Evolutionary conservation across 2,329 filamentous ascomycete species (phyloP).

Genomic region (Zalaria sp.): DNA sequence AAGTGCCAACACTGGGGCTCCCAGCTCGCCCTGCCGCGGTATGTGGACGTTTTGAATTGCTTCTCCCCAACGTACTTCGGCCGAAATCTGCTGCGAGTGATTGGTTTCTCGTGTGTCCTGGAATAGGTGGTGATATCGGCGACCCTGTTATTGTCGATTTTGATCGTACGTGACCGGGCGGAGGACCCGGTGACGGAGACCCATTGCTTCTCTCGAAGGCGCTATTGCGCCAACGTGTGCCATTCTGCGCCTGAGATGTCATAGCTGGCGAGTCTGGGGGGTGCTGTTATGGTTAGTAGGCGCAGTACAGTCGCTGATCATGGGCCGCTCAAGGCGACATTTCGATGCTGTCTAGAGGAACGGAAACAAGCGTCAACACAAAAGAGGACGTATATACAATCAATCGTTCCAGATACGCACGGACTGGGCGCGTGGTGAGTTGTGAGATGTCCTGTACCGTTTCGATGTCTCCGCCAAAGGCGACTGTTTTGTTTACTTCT

Average conservation of each 20-base stretch:
- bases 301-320: background rate
- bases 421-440: background rate
- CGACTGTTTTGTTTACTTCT: no score
- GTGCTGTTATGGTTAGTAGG: constrained; percentile 5
- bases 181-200: constrained; percentile 51
- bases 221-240: constrained; percentile 63
- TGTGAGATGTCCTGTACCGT: background rate
- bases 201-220: constrained; percentile 54
- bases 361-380: background rate
- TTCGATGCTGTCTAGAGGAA: background rate
- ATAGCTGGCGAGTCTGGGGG: constrained; percentile 18
- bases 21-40: constrained; percentile 1
- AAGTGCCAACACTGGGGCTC: constrained; percentile 50
- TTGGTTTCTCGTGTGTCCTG: constrained; percentile 52
- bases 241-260: constrained; percentile 43
- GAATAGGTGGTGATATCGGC: constrained; percentile 31
- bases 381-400: background rate
- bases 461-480: no score
- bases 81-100: constrained; percentile 42
- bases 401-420: background rate
- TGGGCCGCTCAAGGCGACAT: constrained; percentile 2
- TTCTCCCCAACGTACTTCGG: constrained; percentile 10
- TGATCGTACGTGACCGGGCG: constrained; percentile 41
- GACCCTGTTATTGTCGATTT: constrained; percentile 63
- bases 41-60: background rate